Percentiles rank a stretch among this genome's conserved stretches.
Evolutionary conservation across 805 yeast genomes (phyloP).

Genomic region (Hanseniaspora hatyaiensis): DNA sequence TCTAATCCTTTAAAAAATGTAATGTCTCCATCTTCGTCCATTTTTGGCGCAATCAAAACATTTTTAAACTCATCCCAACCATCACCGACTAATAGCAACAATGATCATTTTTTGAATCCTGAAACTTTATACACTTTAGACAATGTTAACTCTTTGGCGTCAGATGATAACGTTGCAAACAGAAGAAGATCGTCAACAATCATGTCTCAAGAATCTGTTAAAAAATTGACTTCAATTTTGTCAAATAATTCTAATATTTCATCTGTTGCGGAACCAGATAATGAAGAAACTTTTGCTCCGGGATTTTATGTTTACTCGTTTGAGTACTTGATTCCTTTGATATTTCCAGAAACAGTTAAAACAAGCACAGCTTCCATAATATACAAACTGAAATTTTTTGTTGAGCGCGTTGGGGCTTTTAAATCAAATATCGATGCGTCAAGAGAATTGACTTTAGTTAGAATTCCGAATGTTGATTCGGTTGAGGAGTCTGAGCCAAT

Average conservation of each 20-base stretch:
- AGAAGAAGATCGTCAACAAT: background rate
- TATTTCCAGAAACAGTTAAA: constrained; percentile 65
- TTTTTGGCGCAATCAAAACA: constrained; percentile 8
- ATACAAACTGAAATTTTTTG: constrained; percentile 55
- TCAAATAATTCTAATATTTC: constrained; percentile 5
- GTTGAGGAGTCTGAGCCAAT: constrained; percentile 90
- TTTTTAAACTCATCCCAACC: constrained; percentile 1
- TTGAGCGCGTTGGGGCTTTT: constrained; percentile 77
- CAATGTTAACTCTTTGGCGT: too few species aligned
- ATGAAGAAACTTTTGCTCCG: constrained; percentile 48
- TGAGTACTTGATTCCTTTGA: constrained; percentile 75
- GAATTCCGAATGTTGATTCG: constrained; percentile 67
- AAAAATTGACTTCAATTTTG: background rate
- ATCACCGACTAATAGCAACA: background rate
- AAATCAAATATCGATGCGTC: constrained; percentile 60
- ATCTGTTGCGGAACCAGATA: constrained; percentile 19
- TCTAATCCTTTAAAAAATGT: constrained; percentile 19
- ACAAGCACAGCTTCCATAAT: constrained; percentile 73
- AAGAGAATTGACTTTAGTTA: constrained; percentile 51
- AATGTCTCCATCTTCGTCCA: constrained; percentile 10
- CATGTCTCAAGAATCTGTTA: background rate
- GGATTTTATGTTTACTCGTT: constrained; percentile 91
- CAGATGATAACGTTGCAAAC: too few species aligned
- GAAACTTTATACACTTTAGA: background rate
- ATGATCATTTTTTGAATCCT: background rate